Evolutionary conservation across 805 yeast genomes (phyloP).

Genomic region (Peterozyma toletana): DNA sequence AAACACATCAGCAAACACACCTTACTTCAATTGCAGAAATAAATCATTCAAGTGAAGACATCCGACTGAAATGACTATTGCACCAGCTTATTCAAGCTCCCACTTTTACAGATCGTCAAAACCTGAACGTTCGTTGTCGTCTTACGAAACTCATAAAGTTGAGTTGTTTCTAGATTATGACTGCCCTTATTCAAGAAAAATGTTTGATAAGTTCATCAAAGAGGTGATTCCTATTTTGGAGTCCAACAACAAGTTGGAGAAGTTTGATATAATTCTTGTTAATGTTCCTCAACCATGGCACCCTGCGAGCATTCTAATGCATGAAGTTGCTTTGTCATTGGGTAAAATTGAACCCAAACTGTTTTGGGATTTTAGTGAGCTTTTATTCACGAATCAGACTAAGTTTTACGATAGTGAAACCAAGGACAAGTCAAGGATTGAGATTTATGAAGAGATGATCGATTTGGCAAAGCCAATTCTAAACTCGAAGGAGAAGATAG

Average conservation of each 20-base stretch:
- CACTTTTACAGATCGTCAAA: constrained; percentile 9
- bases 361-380: constrained; percentile 51
- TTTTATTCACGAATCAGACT: constrained; percentile 48
- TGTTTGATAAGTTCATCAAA: constrained; percentile 47
- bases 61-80: constrained; percentile 5
- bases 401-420: constrained; percentile 58
- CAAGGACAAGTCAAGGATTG: constrained; percentile 43
- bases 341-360: constrained; percentile 46
- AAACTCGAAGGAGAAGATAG: constrained; percentile 22
- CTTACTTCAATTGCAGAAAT: too few species aligned
- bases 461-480: constrained; percentile 39
- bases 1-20: too few species aligned
- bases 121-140: neutral
- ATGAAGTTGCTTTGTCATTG: constrained; percentile 68
- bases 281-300: constrained; percentile 93
- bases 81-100: constrained; percentile 9
- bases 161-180: constrained; percentile 69
- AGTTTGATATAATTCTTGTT: constrained; percentile 55
- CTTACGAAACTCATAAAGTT: constrained; percentile 27
- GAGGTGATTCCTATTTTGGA: constrained; percentile 48
- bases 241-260: constrained; percentile 30
- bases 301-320: constrained; percentile 57
- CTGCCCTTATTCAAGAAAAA: constrained; percentile 67
- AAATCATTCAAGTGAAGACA: too few species aligned
- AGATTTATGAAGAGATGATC: constrained; percentile 47